Percentiles rank a stretch among this genome's conserved stretches.
Evolutionary conservation across 2,329 filamentous ascomycete species (phyloP).

Genomic region (Exophiala phaeomuriformis): DNA sequence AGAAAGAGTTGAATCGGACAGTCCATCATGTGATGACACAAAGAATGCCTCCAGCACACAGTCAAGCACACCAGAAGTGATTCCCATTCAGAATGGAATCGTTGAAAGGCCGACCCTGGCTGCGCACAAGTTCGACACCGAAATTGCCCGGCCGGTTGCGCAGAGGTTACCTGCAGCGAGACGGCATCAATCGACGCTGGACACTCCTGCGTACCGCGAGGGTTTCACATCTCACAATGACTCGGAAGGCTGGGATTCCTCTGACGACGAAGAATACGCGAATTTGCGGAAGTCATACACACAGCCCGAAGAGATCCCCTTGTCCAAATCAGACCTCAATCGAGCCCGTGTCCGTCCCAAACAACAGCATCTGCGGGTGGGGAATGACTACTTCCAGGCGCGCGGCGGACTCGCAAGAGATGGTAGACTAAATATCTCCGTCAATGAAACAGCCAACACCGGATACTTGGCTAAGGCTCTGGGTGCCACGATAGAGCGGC

Average conservation of each 20-base stretch:
- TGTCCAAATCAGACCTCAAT: slow-evolving; percentile 23
- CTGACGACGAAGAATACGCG: slow-evolving; percentile 12
- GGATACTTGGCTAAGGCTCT: slow-evolving; percentile 69
- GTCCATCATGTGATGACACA: slow-evolving; percentile 1
- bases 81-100: not conserved
- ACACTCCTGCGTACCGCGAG: not conserved
- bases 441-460: slow-evolving; percentile 61
- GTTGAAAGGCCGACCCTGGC: slow-evolving; percentile 7
- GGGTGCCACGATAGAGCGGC: slow-evolving; percentile 55
- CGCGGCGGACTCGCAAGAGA: slow-evolving; percentile 57
- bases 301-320: slow-evolving; percentile 7
- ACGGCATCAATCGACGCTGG: slow-evolving; percentile 6
- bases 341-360: slow-evolving; percentile 10
- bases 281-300: slow-evolving; percentile 10
- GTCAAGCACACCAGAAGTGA: not conserved
- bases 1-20: slow-evolving; percentile 1
- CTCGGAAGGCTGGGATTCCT: slow-evolving; percentile 12
- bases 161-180: slow-evolving; percentile 1
- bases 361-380: slow-evolving; percentile 10
- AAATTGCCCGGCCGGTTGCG: slow-evolving; percentile 10
- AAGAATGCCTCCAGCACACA: not conserved
- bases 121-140: slow-evolving; percentile 15
- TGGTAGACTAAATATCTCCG: slow-evolving; percentile 63
- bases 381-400: slow-evolving; percentile 22
- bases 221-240: slow-evolving; percentile 5